phyloP scores from a whole-genome alignment of 768 basidiomycete genomes.

The Psilocybe sp. region DNA sequence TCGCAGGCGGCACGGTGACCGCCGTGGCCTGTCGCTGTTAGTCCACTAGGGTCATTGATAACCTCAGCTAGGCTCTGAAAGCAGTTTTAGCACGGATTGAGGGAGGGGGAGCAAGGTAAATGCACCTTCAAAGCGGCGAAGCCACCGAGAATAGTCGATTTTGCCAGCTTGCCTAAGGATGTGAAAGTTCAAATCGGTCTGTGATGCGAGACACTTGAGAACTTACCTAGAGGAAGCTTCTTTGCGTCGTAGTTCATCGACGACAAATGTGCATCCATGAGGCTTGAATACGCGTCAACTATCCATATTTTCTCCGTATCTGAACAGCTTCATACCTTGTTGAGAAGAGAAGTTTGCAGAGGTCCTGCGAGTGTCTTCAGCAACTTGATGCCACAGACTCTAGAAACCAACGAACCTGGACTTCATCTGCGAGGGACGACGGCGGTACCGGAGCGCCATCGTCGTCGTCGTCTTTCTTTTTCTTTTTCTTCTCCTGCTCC shows the following conservation, averaged over 20 bases:
- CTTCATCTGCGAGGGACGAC: slow-evolving; percentile 3
- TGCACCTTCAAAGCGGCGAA: slow-evolving; percentile 10
- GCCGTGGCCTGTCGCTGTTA: slow-evolving; percentile 1
- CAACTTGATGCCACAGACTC: neutral
- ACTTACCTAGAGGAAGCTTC: slow-evolving; percentile 7
- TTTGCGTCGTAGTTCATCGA: slow-evolving; percentile 12
- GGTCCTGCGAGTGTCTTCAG: neutral
- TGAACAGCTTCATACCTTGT: neutral
- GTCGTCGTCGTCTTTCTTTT: neutral
- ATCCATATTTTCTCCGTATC: neutral
- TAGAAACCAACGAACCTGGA: slow-evolving; percentile 1
- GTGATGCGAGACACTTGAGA: too few species aligned
- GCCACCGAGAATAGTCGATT: slow-evolving; percentile 8
- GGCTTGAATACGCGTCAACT: neutral
- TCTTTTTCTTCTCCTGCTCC: neutral
- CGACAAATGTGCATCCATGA: slow-evolving; percentile 10
- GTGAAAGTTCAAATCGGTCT: neutral
- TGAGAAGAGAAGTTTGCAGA: slow-evolving; percentile 5
- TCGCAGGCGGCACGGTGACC: slow-evolving; percentile 5
- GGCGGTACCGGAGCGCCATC: neutral
- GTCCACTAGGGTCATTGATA: slow-evolving; percentile 5
- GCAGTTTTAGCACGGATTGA: too few species aligned
- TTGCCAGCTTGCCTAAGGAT: slow-evolving; percentile 8
- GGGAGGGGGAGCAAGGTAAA: neutral
- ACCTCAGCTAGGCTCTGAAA: slow-evolving; percentile 5